Evolutionary conservation across 768 basidiomycete genomes (phyloP), one percentile per base, ranked within the genome.

Genomic region (Candolleomyces eurysporus): DNA sequence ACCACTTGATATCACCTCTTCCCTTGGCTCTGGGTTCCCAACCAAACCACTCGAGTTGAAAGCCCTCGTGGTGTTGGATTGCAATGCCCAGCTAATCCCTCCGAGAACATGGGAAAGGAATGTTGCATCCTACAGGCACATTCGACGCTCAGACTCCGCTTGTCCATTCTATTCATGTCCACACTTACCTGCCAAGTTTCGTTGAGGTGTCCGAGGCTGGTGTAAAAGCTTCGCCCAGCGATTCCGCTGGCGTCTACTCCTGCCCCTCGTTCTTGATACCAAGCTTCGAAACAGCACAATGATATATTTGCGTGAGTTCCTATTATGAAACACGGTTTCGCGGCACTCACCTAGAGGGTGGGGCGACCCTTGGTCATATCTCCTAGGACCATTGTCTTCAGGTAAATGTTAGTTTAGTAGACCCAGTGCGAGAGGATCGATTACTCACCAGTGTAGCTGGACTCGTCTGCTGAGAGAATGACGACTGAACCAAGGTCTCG

Each of bases 191-290:
- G 74, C 91, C 90, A 92, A 36, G 90, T 92, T 67, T 89, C 86
- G 66, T 86, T 87, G 57, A 86, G 73, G 70, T 96, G 93, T 0
- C 92, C 92, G 0, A 94, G 79, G 63, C 86, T 81, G 0, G 93
- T 94, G 70, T 92, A 94, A 76, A 91, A 94, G 66, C 90, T 92
- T 42, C 92, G 82, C 21, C 92, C 93, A 2, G 86, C 81, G 45
- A 69, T 67, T 26, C 79, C 71, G 19, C 78, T 72, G 30, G 68
- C 70, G 64, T 83, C 77, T 4, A 84, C 83, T 0, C 91, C 91
- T 31, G 87, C 85, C 17, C 90, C 90, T 3, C 78, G 82, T 64
- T 89, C 86, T 72, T 93, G 92, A 70, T 83, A 94, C 92, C 92
- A 95, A 21, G 94, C 92, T 92, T 63, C 16, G 42, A 43, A 10